Conservation (phyloP, 345 rosid species). For the Pistacia atlantica region DNA sequence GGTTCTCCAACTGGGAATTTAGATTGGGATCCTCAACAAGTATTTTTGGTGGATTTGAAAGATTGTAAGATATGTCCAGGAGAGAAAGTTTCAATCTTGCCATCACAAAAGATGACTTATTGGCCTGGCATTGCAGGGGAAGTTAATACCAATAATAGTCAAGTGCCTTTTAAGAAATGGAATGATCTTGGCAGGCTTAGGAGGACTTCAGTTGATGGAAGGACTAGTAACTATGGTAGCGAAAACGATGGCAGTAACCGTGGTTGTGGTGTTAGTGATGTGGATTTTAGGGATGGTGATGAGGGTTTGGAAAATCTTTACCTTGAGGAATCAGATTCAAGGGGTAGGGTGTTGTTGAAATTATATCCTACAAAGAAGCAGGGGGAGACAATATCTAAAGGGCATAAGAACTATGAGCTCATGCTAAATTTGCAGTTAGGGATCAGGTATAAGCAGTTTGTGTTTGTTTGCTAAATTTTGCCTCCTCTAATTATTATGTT, state of each 20-base stretch:
- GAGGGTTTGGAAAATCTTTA: slow-evolving; percentile 48
- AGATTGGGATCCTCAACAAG: slow-evolving; percentile 86
- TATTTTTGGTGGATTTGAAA: slow-evolving; percentile 55
- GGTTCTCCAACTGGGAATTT: slow-evolving; percentile 44
- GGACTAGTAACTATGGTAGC: slow-evolving; percentile 51
- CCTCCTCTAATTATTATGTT: slow-evolving; percentile 2
- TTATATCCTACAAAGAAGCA: slow-evolving; percentile 70
- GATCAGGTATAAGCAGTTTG: slow-evolving; percentile 60
- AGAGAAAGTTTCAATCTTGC: slow-evolving; percentile 62
- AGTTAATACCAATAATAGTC: slow-evolving; percentile 23
- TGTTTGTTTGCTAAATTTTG: background rate
- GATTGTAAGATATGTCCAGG: slow-evolving; percentile 63
- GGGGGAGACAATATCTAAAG: slow-evolving; percentile 86
- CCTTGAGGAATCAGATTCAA: slow-evolving; percentile 42
- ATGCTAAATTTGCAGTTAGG: slow-evolving; percentile 99
- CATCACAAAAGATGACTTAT: slow-evolving; percentile 81
- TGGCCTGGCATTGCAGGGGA: slow-evolving; percentile 55
- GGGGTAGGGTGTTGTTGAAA: slow-evolving; percentile 38
- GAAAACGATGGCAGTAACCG: slow-evolving; percentile 29
- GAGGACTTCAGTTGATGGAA: slow-evolving; percentile 74
- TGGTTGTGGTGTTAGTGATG: slow-evolving; percentile 30
- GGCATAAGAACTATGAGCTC: slow-evolving; percentile 94
- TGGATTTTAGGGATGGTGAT: slow-evolving; percentile 38
- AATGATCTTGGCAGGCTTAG: slow-evolving; percentile 38
- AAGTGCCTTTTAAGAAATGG: slow-evolving; percentile 13